phyloP scores from a whole-genome alignment of 495 filamentous ascomycete genomes.

The Glonium stellatum region DNA sequence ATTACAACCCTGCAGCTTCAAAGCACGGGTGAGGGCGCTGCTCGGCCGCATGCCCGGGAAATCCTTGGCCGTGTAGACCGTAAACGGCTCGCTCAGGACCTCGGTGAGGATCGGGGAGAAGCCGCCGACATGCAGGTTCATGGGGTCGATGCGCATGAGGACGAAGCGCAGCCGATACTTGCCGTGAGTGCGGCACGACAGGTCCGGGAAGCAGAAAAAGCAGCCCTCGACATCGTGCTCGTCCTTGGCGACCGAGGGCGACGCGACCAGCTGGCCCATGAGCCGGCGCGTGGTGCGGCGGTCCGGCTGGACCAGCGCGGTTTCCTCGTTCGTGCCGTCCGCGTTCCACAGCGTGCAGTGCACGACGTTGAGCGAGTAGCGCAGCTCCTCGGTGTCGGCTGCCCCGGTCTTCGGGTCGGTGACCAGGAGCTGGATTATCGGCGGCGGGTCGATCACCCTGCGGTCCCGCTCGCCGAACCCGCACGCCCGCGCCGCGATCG shows the following conservation, averaged over 20 bases:
- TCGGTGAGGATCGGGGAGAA: constrained; percentile 57
- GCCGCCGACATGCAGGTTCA: constrained; percentile 42
- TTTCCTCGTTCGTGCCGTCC: constrained; percentile 53
- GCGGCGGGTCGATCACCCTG: constrained; percentile 88
- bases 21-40: constrained; percentile 57
- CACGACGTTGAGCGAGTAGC: constrained; percentile 72
- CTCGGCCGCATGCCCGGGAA: constrained; percentile 87
- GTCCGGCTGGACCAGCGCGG: constrained; percentile 40
- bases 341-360: constrained; percentile 73
- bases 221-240: constrained; percentile 61
- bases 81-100: constrained; percentile 70
- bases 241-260: constrained; percentile 63
- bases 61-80: constrained; percentile 92
- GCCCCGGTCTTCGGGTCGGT: constrained; percentile 53
- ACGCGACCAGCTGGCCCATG: constrained; percentile 73
- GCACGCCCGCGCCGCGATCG: constrained; percentile 80
- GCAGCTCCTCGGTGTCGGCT: constrained; percentile 53
- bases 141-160: constrained; percentile 71
- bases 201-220: constrained; percentile 94
- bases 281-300: constrained; percentile 51
- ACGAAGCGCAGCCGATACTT: constrained; percentile 75
- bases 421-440: constrained; percentile 81
- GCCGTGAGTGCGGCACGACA: constrained; percentile 84
- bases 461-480: constrained; percentile 92
- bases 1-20: constrained; percentile 68